Evolutionary conservation across 306 rosid genomes (phyloP), one percentile per base, ranked within the genome.

Genomic region (Oemleria cerasiformis): DNA sequence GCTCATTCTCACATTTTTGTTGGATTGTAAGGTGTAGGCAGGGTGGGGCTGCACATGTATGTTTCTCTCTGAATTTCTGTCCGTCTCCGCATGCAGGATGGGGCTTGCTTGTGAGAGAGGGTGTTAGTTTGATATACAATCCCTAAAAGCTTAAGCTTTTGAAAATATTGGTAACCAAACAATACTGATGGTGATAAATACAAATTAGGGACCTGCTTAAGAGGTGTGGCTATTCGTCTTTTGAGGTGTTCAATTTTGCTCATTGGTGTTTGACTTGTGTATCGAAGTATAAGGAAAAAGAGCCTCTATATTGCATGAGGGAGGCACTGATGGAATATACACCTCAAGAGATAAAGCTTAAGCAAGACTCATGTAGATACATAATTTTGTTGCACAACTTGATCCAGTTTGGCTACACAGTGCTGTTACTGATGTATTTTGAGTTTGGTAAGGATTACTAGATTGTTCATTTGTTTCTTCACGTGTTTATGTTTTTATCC

Each of bases 211-310:
- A 54, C 73, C 4, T 7, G 62, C 38, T 19, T 68, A 68, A 51
- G 49, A 68, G 62, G 16, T n/a, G 34, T n/a, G 47, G 38, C 61
- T 5, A 20, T 9, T 14, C 36, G 8, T 19, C 63, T 51, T 50
- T 50, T n/a, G 36, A 17, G 73, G 62, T 39, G 73, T 50, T 51
- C 39, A 51, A 38, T 68, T 19, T n/a, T 68, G 60, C 62, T 19
- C 62, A 39, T 43, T 16, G 21, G 48, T 19, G 48, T 23, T 51
- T 67, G 41, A n/a, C 12, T 36, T 36, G 13, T 51, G 12, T 21
- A 13, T 20, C 12, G 30, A 50, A 51, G 47, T 68, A 10, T 51
- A n/a, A 23, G 19, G 8, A 51, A 1, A 38, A 1, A 38, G 9
- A 19, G 6, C 34, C 7, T 67, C 38, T 36, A 16, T 13, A 19